These are phyloP conservation scores for Solanum tacnaense DNA, from an alignment of 257 asterid species.

Conservation along the genomic window DNA sequence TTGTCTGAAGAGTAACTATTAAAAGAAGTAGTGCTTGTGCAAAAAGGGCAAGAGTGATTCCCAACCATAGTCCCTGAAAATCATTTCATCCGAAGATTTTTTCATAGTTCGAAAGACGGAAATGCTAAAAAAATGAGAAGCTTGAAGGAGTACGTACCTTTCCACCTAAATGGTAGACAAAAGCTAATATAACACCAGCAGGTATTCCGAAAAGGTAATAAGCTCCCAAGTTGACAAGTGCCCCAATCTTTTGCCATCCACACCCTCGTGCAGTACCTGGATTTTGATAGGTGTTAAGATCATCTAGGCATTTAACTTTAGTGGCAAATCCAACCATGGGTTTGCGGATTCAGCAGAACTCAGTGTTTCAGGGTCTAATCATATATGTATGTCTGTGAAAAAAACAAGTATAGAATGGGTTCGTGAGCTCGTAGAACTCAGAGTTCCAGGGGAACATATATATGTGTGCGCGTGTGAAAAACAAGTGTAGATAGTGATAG, in stretches of 20 bases:
- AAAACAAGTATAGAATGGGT: background rate
- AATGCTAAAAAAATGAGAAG: background rate
- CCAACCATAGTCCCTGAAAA: constrained; percentile 14
- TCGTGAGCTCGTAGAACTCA: background rate
- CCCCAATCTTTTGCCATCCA: constrained; percentile 16
- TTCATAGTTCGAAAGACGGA: background rate
- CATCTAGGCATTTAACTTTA: background rate
- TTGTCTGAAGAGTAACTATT: background rate
- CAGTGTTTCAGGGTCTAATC: no score
- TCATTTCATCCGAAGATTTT: background rate
- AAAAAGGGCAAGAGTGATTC: background rate
- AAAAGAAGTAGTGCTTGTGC: constrained; percentile 5
- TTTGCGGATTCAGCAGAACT: background rate
- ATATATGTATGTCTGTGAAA: background rate
- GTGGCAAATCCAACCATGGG: background rate
- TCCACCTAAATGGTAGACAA: constrained; percentile 6
- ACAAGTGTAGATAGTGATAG: background rate
- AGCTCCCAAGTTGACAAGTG: constrained; percentile 10
- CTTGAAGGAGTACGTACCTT: background rate
- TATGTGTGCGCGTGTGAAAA: background rate
- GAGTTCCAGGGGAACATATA: background rate
- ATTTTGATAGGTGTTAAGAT: background rate
- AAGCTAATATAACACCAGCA: constrained; percentile 8
- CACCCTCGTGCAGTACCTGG: constrained; percentile 12
- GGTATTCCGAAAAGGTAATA: constrained; percentile 17